Evolutionary conservation across 345 rosid species (phyloP), one percentile per base, ranked within the genome.

Genomic region (Xanthoceras sorbifolium): DNA sequence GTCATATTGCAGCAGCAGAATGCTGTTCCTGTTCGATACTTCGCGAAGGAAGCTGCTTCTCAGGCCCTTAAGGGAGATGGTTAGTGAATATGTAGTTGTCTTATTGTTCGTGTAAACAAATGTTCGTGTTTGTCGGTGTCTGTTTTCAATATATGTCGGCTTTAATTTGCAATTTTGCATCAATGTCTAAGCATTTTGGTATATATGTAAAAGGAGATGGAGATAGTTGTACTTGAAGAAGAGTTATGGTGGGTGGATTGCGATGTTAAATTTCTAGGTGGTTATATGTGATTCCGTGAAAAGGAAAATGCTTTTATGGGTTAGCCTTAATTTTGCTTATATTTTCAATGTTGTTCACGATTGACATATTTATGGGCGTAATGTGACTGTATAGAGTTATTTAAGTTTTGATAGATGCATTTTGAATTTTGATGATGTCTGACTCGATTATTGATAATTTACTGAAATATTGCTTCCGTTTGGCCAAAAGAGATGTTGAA

Each of bases 61-160:
- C 55, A 86, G 12, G 80, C 86, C 6, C 89, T 87, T 28, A 91
- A 88, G 82, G 99, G 99, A 88, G 99, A 93, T 81, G 92, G 98
- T 96, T 77, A 32, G 97, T 86, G 26, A 36, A 32, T 78, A 42
- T 46, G 18, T 67, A 4, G 52, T 5, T 73, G 1, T 42, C 12
- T 29, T 28, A 18, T 36, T 50, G 67, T 36, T 52, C 32, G 20
- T 2, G 4, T 17, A 11, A 14, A 2, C 7, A 10, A 25, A 12
- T 69, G 61, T 17, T 8, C 0, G 26, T 69, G 59, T 25, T 20
- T 68, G 28, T n/a, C n/a, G n/a, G n/a, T n/a, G n/a, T n/a, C n/a
- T n/a, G n/a, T n/a, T n/a, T n/a, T n/a, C n/a, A n/a, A n/a, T n/a
- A n/a, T n/a, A n/a, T n/a, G n/a, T n/a, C n/a, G n/a, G 5, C 6